Percentiles rank a stretch among this genome's conserved stretches.
Conservation (phyloP, 148 eudicot species). For the Chenopodium suecicum region DNA sequence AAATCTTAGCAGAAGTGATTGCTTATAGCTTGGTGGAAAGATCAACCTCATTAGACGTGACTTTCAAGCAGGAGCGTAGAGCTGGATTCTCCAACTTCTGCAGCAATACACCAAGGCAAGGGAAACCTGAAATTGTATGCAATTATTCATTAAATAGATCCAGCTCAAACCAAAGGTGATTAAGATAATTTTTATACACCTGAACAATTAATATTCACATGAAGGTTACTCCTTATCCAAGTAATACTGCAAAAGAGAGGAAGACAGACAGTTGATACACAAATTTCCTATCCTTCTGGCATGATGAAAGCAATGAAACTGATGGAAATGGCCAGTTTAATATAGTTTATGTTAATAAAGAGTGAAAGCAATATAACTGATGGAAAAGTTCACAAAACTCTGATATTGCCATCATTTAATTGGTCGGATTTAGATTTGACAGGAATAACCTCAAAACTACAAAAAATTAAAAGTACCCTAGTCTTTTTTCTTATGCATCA, state of each 20-base stretch:
- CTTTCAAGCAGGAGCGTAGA: conserved; percentile 82
- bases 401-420: no score
- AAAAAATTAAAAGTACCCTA: no score
- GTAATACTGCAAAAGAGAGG: not conserved
- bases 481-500: not conserved
- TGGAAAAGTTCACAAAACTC: not conserved
- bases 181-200: not conserved
- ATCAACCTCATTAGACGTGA: conserved; percentile 80
- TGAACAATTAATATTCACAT: not conserved
- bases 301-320: no score
- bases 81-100: conserved; percentile 98
- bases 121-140: conserved; percentile 65
- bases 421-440: no score
- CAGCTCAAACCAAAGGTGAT: not conserved
- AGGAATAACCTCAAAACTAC: no score
- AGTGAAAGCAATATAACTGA: not conserved
- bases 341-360: not conserved
- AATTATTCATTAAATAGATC: conserved; percentile 5
- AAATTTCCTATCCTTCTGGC: no score
- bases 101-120: conserved; percentile 89
- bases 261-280: no score
- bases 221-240: not conserved
- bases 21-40: conserved; percentile 3
- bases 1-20: not conserved
- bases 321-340: not conserved